Evolutionary conservation across 257 asterid species (phyloP).

Genomic region (Scutellaria minor): DNA sequence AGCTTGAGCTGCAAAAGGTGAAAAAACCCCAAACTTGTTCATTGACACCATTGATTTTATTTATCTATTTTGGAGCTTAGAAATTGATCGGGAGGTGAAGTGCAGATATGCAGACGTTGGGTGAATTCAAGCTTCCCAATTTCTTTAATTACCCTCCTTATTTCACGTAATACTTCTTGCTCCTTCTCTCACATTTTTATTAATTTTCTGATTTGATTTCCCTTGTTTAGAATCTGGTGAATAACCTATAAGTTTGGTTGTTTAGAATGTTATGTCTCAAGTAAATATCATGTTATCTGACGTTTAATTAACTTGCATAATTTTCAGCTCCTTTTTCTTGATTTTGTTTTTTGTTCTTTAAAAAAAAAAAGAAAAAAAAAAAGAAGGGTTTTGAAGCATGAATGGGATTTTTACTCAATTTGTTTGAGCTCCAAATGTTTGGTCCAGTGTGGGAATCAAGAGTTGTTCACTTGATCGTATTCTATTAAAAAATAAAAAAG

Average conservation of each 20-base stretch:
- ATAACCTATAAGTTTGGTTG: not conserved
- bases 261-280: not conserved
- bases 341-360: not conserved
- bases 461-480: conserved; percentile 6
- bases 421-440: not conserved
- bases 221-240: not conserved
- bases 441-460: conserved; percentile 3
- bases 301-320: not conserved
- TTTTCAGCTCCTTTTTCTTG: not conserved
- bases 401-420: not conserved
- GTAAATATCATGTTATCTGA: not conserved
- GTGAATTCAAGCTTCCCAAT: conserved; percentile 71
- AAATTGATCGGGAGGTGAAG: conserved; percentile 6
- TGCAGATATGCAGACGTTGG: conserved; percentile 64
- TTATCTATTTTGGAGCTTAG: not conserved
- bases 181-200: conserved; percentile 9
- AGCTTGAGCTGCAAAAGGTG: no score
- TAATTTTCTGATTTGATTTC: not conserved
- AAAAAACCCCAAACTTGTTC: no score
- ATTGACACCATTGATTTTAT: no score
- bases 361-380: no score
- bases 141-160: conserved; percentile 78
- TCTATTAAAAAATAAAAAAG: not conserved
- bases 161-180: conserved; percentile 59
- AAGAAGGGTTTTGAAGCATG: not conserved